Conservation (phyloP, 75 land plant species). For the Larix kaempferi region DNA sequence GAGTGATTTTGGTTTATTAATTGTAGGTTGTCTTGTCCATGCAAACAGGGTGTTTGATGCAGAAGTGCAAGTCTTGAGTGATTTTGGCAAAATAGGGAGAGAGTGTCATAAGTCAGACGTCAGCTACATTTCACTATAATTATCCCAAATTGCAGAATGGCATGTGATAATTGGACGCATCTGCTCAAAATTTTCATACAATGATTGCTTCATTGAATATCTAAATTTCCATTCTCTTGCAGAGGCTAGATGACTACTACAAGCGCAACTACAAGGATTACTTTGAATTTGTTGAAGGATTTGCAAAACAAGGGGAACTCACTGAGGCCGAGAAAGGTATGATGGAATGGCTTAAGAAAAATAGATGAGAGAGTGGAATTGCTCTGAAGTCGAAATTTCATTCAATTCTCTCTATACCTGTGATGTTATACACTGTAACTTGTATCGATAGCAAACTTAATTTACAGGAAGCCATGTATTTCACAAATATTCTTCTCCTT, state of each 20-base stretch:
- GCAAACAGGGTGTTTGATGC: too few relatives aligned
- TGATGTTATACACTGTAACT: neutral
- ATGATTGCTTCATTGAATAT: neutral
- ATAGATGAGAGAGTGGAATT: slow-evolving; percentile 24
- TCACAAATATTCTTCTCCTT: neutral
- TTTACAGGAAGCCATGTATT: neutral
- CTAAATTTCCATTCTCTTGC: neutral
- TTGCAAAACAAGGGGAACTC: slow-evolving; percentile 28
- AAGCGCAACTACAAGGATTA: slow-evolving; percentile 88
- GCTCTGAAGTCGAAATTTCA: neutral
- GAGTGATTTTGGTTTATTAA: too few relatives aligned
- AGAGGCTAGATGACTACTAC: slow-evolving; percentile 85
- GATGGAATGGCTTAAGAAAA: slow-evolving; percentile 54
- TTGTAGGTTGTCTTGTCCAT: neutral
- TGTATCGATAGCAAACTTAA: neutral
- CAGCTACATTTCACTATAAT: too few relatives aligned
- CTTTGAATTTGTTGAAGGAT: slow-evolving; percentile 72
- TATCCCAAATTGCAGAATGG: neutral
- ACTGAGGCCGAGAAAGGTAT: slow-evolving; percentile 65
- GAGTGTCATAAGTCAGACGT: too few relatives aligned
- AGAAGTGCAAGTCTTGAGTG: too few relatives aligned
- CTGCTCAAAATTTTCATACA: neutral
- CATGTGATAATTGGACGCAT: neutral
- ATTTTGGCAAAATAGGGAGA: too few relatives aligned
- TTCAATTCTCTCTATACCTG: neutral